A percentile compares a stretch with the other conserved stretches of the same genome.
Conservation (phyloP, 1,139 yeast species). For the Geotrichum klebahnii region DNA sequence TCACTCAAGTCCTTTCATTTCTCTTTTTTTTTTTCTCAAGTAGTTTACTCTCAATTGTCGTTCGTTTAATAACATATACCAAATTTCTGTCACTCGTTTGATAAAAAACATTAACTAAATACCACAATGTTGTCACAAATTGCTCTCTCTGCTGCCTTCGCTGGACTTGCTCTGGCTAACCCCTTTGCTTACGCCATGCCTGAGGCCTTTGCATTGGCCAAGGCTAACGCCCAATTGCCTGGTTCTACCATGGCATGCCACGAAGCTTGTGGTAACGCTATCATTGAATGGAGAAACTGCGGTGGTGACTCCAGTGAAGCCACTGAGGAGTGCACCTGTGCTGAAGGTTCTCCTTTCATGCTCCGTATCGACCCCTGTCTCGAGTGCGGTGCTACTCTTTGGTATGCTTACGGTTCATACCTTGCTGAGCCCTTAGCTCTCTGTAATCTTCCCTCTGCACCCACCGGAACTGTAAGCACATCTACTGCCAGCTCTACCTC, state of each 20-base stretch:
- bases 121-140: too few relatives aligned
- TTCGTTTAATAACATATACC: too few relatives aligned
- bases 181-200: slow-evolving; percentile 23
- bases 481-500: slow-evolving; percentile 4
- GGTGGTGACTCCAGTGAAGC: slow-evolving; percentile 8
- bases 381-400: slow-evolving; percentile 19
- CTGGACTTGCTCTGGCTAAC: too few relatives aligned
- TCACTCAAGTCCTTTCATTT: too few relatives aligned
- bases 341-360: slow-evolving; percentile 13
- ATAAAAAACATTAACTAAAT: too few relatives aligned
- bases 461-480: slow-evolving; percentile 10
- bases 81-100: too few relatives aligned
- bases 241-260: slow-evolving; percentile 20
- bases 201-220: slow-evolving; percentile 21
- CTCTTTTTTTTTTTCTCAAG: too few relatives aligned
- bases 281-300: slow-evolving; percentile 18
- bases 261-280: slow-evolving; percentile 21
- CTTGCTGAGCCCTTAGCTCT: slow-evolving; percentile 4
- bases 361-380: slow-evolving; percentile 13
- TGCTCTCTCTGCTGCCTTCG: too few relatives aligned
- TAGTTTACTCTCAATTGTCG: too few relatives aligned
- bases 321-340: slow-evolving; percentile 15
- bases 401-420: slow-evolving; percentile 20
- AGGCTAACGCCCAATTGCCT: slow-evolving; percentile 23
- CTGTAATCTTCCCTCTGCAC: slow-evolving; percentile 13